Evolutionary conservation across 441 rosid genomes (phyloP).

Genomic region (Croton laevigatus): DNA sequence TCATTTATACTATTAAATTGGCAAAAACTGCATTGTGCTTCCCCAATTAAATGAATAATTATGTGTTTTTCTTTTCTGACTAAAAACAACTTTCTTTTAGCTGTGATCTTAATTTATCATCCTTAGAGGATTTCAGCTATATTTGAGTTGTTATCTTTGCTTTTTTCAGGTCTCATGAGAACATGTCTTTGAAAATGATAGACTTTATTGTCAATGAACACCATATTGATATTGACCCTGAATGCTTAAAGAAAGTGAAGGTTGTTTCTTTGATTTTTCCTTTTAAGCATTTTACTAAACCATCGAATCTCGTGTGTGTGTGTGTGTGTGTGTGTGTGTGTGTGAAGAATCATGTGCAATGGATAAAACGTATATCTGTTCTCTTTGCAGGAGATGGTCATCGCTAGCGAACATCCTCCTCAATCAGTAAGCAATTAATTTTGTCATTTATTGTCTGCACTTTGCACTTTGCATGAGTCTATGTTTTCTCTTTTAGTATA

Average conservation of each 20-base stretch:
- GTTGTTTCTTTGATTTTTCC: constrained; percentile 29
- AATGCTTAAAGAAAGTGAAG: constrained; percentile 48
- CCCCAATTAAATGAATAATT: neutral
- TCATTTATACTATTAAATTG: no score
- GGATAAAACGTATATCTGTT: constrained; percentile 8
- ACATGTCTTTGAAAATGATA: constrained; percentile 60
- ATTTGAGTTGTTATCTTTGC: constrained; percentile 1
- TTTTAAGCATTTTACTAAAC: neutral
- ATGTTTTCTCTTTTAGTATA: neutral
- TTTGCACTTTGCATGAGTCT: neutral
- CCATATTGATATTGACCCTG: constrained; percentile 55
- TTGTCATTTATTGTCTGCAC: constrained; percentile 16
- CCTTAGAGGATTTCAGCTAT: constrained; percentile 3
- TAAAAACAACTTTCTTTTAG: neutral
- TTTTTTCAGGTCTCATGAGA: constrained; percentile 63
- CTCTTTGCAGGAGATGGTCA: constrained; percentile 55
- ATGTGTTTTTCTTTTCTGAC: neutral
- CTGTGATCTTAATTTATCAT: neutral
- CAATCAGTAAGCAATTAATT: constrained; percentile 35
- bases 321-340: neutral
- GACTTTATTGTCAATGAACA: constrained; percentile 57
- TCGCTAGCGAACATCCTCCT: constrained; percentile 44
- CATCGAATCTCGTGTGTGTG: neutral
- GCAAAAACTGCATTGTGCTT: neutral
- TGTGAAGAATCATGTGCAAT: neutral